Percentiles rank a stretch among this genome's conserved stretches.
Evolutionary conservation across 1,284 basidiomycete genomes (phyloP).

Genomic region (Naganishia sp.): DNA sequence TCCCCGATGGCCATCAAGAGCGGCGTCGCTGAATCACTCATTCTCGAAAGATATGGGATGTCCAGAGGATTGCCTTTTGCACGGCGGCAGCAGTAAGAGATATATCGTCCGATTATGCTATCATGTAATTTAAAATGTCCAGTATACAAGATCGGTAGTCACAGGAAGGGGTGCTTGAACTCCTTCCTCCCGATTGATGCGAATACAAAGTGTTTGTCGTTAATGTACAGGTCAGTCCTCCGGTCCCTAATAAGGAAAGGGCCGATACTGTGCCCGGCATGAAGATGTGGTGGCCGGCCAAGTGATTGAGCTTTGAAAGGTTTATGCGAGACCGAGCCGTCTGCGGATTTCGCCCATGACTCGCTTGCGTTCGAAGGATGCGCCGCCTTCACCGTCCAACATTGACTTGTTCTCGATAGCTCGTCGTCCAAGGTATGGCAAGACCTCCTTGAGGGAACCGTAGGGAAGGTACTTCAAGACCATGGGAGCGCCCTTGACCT

Average conservation of each 20-base stretch:
- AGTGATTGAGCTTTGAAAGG: neutral
- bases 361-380: conserved; percentile 60
- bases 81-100: too few species aligned
- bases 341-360: conserved; percentile 60
- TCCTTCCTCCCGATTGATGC: conserved; percentile 12
- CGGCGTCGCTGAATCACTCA: too few species aligned
- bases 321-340: conserved; percentile 50
- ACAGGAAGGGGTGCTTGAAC: neutral
- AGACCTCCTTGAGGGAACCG: conserved; percentile 66
- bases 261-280: neutral
- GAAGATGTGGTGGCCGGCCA: neutral
- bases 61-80: too few species aligned
- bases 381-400: conserved; percentile 62
- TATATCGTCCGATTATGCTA: neutral
- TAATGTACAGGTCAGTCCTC: neutral
- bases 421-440: conserved; percentile 72
- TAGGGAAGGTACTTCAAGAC: conserved; percentile 85
- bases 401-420: conserved; percentile 77
- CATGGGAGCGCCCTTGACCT: conserved; percentile 62
- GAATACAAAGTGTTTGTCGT: conserved; percentile 13
- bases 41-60: too few species aligned
- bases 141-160: conserved; percentile 14
- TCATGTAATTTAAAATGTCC: neutral
- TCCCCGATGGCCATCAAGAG: too few species aligned
- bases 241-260: neutral